Base-by-base conservation (phyloP, 2,329 filamentous ascomycete species). In the Sclerotinia glacialis region DNA sequence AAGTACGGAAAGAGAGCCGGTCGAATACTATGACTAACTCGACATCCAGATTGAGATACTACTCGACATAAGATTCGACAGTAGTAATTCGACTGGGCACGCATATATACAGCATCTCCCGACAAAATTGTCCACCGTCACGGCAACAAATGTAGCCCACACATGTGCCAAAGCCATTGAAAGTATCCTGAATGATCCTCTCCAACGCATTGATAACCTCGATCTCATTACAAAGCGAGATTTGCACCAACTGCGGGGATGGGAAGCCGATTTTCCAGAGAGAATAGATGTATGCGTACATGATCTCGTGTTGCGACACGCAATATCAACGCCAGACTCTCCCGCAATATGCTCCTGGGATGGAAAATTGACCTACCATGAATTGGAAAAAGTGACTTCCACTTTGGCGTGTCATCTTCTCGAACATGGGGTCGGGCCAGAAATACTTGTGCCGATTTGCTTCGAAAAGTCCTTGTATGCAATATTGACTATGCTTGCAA, bases 11-110 rank as follows among this genome's bases (percentile, higher is more conserved):
- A 62, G 6, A 7, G 5, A 40, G 12, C 18, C 9, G 11, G 11
- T 9, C 53, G 18, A 16, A 53, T 53, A 37, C 11, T 18, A 34
- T 23, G 78, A 79, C 61, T 64, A 23, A 64, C 26, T 21, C 74
- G 79, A 65, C 81, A 84, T 70, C 76, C 21, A 64, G 61, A 64
- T 64, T 44, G 49, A 64, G 26, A 64, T 64, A 55, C 23, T 64
- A 26, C 61, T 64, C 7, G 49, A 64, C 34, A 31, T 64, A 42
- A 64, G 31, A 44, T 54, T 55, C 9, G 49, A 64, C 18, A 23
- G 49, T 44, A 28, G 49, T 23, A 44, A 42, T 23, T 5, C 49
- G 12, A 55, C 37, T 3, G 49, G 50, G 3, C 37, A 55, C 16
- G 21, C 21, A 5, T 80, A 18, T 79, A 80, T 3, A 53, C 50